A percentile compares a stretch with the other conserved stretches of the same genome.
Conservation (phyloP, 2,329 filamentous ascomycete genomes). For the Fusarium euwallaceae region DNA sequence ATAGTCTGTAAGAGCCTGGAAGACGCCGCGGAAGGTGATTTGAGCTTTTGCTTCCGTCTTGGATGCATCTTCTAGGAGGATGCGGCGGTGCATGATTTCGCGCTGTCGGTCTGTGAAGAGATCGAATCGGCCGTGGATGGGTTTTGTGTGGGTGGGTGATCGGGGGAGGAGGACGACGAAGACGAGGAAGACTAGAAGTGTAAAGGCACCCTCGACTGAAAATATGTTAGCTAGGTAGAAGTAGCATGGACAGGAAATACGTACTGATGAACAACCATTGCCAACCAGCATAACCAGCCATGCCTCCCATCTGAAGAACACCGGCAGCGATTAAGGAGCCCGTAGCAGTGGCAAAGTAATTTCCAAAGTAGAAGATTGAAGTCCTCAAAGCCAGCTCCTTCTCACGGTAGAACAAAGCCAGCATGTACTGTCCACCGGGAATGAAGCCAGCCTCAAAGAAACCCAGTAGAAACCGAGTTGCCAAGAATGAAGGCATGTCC, state of each 20-base stretch:
- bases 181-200: constrained; percentile 29
- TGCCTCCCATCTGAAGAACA: constrained; percentile 36
- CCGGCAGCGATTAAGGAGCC: constrained; percentile 32
- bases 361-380: constrained; percentile 38
- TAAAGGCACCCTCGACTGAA: constrained; percentile 33
- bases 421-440: constrained; percentile 33
- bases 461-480: constrained; percentile 29
- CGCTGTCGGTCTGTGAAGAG: constrained; percentile 35
- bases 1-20: constrained; percentile 19
- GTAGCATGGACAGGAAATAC: fast-evolving
- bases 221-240: neutral
- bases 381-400: constrained; percentile 31
- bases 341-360: constrained; percentile 39
- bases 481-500: constrained; percentile 27
- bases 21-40: constrained; percentile 11
- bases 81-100: constrained; percentile 31
- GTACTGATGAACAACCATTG: constrained; percentile 38
- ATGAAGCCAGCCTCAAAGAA: constrained; percentile 37
- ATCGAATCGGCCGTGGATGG: constrained; percentile 34
- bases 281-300: constrained; percentile 29
- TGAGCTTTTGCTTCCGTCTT: constrained; percentile 33
- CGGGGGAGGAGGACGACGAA: constrained; percentile 33
- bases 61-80: constrained; percentile 36
- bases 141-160: constrained; percentile 28
- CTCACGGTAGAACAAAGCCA: constrained; percentile 28